Conservation (phyloP, 306 rosid species). For the Fagus sylvatica region DNA sequence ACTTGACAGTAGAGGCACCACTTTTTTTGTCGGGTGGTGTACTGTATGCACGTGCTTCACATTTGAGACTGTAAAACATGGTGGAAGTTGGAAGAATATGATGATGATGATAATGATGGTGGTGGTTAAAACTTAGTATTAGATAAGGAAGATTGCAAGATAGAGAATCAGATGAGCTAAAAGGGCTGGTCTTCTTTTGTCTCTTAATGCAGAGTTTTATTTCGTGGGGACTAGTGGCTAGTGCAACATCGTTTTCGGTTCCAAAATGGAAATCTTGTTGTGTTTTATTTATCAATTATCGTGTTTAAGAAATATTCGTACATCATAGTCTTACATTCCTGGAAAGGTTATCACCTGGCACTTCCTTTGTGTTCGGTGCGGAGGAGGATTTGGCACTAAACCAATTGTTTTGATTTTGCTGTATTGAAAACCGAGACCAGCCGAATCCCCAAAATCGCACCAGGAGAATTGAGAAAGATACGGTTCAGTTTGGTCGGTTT, state of each 20-base stretch:
- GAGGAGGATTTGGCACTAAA: too few relatives aligned
- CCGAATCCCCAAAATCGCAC: too few relatives aligned
- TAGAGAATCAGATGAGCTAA: slow-evolving; percentile 8
- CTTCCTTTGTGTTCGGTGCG: too few relatives aligned
- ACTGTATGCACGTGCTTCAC: too few relatives aligned
- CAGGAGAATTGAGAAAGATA: too few relatives aligned
- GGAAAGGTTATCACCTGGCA: too few relatives aligned
- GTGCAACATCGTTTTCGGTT: slow-evolving; percentile 11
- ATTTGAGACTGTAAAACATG: background rate
- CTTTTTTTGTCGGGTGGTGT: background rate
- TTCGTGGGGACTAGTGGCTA: background rate
- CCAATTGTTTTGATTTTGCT: too few relatives aligned
- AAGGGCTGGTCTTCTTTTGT: slow-evolving; percentile 9
- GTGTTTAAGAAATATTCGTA: too few relatives aligned
- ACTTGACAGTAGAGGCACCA: background rate
- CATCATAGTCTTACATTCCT: too few relatives aligned
- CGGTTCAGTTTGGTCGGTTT: too few relatives aligned
- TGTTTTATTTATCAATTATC: background rate
- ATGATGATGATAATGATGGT: background rate
- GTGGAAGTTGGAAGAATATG: background rate
- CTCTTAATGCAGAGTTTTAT: background rate
- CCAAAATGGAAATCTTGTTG: slow-evolving; percentile 16
- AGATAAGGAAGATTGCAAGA: background rate
- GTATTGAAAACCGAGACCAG: too few relatives aligned
- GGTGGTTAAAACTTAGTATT: background rate